Evolutionary conservation across 306 rosid species (phyloP), one percentile per base, ranked within the genome.

Genomic region (Morella rubra): DNA sequence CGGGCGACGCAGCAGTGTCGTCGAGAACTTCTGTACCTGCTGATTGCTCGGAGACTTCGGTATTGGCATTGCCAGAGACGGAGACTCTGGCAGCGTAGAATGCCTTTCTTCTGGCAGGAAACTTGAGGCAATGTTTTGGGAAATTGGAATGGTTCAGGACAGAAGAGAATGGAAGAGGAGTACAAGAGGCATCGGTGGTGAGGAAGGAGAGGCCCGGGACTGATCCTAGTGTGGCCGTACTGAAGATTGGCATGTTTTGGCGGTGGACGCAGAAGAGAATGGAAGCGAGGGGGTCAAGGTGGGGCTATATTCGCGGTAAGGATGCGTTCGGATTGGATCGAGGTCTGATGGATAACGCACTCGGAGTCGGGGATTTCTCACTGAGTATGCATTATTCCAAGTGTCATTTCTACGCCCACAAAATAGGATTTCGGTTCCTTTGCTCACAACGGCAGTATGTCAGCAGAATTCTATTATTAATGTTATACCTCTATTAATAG

Each of bases 191-290:
- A 40, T 81, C 59, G 16, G 73, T 46, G 53, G 90, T 77, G 78
- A 80, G 72, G 44, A 80, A 81, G 44, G 85, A 89, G 44, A 86
- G 19, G 81, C 80, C 58, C 0, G 86, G 69, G 73, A 82, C 49
- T n/a, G 95, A 86, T 1, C 87, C 84, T 2, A 89, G 78, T 0
- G 90, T 84, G 53, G 90, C 70, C 67, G 86, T 8, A 42, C 71
- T 46, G 80, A 85, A 87, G 45, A 84, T 66, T 66, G 87, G 87
- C 97, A 91, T 84, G 80, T 65, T 69, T 22, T 5, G 46, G 47
- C 74, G 11, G 46, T 16, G 32, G 73, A 16, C 40, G 19, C 71
- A 59, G 44, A 24, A 66, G 40, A 68, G 27, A n/a, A 19, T 37
- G 42, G 37, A 59, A 6, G n/a, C 4, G 14, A 65, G 80, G 54